A percentile compares a stretch with the other conserved stretches of the same genome.
Evolutionary conservation across 2,329 filamentous ascomycete species (phyloP).

Genomic region (Apiospora pterosperma): DNA sequence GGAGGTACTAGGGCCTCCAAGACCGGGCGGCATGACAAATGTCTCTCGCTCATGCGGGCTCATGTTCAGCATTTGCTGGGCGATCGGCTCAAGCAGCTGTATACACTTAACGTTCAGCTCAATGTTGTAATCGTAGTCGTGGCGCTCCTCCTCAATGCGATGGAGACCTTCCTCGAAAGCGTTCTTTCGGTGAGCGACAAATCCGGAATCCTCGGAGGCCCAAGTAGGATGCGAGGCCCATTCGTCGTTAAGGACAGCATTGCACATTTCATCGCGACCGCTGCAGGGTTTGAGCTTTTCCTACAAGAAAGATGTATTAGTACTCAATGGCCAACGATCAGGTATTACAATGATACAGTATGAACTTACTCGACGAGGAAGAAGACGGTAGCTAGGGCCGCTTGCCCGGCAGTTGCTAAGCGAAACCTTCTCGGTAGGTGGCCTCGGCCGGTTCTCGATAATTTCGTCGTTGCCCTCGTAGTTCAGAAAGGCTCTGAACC

Average conservation of each 20-base stretch:
- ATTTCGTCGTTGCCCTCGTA: slow-evolving; percentile 74
- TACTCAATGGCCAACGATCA: background rate
- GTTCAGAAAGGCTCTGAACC: slow-evolving; percentile 81
- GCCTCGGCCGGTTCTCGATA: slow-evolving; percentile 73
- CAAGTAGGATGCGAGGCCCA: slow-evolving; percentile 99
- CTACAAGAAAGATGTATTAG: slow-evolving; percentile 23
- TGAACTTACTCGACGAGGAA: slow-evolving; percentile 69
- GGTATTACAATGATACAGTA: background rate
- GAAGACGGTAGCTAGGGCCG: slow-evolving; percentile 88
- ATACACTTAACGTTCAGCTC: slow-evolving; percentile 94
- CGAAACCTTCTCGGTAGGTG: slow-evolving; percentile 79
- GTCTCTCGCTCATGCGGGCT: slow-evolving; percentile 65
- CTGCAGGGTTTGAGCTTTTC: slow-evolving; percentile 90
- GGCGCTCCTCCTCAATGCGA: slow-evolving; percentile 94
- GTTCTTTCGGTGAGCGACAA: slow-evolving; percentile 97
- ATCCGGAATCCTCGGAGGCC: slow-evolving; percentile 97
- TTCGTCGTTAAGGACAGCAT: slow-evolving; percentile 90
- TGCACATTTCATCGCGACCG: slow-evolving; percentile 91
- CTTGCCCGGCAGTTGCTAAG: slow-evolving; percentile 94
- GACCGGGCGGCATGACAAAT: slow-evolving; percentile 77
- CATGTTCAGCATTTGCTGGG: slow-evolving; percentile 84
- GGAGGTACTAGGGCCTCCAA: slow-evolving; percentile 90
- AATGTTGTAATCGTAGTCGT: slow-evolving; percentile 98
- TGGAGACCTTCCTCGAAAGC: slow-evolving; percentile 91
- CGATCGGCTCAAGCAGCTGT: slow-evolving; percentile 90